Base-by-base conservation (phyloP, 768 basidiomycete species). In the Dictyophora rubrovolvata region DNA sequence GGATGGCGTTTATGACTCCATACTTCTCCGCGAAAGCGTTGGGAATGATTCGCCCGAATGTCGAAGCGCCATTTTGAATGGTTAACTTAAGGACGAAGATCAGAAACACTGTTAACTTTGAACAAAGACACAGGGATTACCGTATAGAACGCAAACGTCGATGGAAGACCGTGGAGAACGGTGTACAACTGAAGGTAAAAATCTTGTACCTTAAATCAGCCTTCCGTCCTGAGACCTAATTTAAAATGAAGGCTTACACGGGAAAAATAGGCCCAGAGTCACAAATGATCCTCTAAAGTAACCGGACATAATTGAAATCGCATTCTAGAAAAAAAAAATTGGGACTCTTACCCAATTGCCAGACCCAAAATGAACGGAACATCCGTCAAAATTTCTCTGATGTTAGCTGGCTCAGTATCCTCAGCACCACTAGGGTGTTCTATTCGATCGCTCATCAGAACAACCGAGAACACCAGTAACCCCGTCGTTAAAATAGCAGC, bases 161-260 rank as follows among this genome's bases (percentile, higher is more conserved):
- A 66, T 14, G 70, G 66, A 42, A 80, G 71, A 0, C 77, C 75
- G 58, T 79, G 79, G 52, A 72, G 68, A 28, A 79, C 70, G 0
- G 81, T 74, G 58, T 79, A 75, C 12, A 83, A 66, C 62, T 85
- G 83, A 7, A 84, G 63, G 65, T 79, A 84, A 67, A 81, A 83
- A 17, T 80, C 70, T 0, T 81, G 81, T 48, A 73, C 79, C 61
- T 73, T 81, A 49, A 22, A 12, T 51, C 14, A 42, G 4, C 10
- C n/a, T 9, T 42, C 42, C 42, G 10, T 14, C 14, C 14, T 22
- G 9, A n/a, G 47, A 53, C 28, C 2, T 53, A 7, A 28, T 16
- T 21, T 11, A 55, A 18, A 14, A 36, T 9, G 14, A 54, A 33
- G 36, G 16, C 53, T 55, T 42, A 53, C 36, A 63, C 20, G 54